Base-by-base conservation (phyloP, 768 basidiomycete genomes). In the Psilocybe cubensis region DNA sequence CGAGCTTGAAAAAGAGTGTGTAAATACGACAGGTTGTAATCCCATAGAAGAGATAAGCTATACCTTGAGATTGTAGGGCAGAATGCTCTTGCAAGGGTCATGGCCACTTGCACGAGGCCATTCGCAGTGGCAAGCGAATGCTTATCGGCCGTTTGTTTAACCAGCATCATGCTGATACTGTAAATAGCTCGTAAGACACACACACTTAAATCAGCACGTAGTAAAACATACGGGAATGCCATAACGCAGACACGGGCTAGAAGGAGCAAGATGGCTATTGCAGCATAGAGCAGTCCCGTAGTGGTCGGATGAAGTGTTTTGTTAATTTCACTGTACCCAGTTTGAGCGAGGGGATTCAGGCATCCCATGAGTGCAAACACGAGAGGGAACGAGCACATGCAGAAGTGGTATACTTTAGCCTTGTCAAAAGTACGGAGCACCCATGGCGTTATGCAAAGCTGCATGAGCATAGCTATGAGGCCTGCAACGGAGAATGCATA, bases 181-280 rank as follows among this genome's bases (percentile, higher is more conserved):
- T 1, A 38, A 43, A 52, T 24, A n/a, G n/a, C n/a, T n/a, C n/a
- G n/a, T n/a, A n/a, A n/a, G n/a, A n/a, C n/a, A n/a, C n/a, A n/a
- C n/a, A n/a, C n/a, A n/a, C n/a, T n/a, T n/a, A n/a, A n/a, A n/a
- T n/a, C n/a, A n/a, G n/a, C n/a, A n/a, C n/a, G n/a, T n/a, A n/a
- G n/a, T n/a, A n/a, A n/a, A n/a, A 42, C 52, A 4, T 43, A 53
- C 52, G 52, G 52, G n/a, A 53, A 53, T n/a, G 52, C 52, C 52
- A 53, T 53, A 12, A 53, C 52, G 11, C 52, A 53, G n/a, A 53
- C 38, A 24, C 52, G 20, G 10, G 52, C 52, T n/a, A 53, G 10
- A 1, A 53, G 40, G 43, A 53, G 52, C 41, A 53, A 41, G 11
- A 53, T 25, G 18, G 40, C 52, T 5, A 53, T 53, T 3, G 52